These are phyloP conservation scores for Coelastrella sp. DNA, from an alignment of 139 green algal species.

Conservation along the genomic window DNA sequence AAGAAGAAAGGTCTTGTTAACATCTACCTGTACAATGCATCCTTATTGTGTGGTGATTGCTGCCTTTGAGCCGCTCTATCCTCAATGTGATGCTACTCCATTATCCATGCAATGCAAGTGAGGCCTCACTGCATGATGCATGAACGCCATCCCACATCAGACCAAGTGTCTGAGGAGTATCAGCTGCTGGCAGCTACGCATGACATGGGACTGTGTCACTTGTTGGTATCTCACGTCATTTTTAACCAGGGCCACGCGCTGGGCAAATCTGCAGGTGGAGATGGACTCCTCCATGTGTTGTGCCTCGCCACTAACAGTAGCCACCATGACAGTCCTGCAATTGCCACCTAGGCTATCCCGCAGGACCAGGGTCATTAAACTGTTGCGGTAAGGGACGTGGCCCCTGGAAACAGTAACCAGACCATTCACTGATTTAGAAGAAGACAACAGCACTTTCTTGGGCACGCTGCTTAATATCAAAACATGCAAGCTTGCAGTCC, in stretches of 20 bases:
- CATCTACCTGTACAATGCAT: too few species aligned
- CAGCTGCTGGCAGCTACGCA: not conserved
- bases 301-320: conserved; percentile 67
- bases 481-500: not conserved
- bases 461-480: too few species aligned
- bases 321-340: conserved; percentile 88
- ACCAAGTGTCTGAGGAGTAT: not conserved
- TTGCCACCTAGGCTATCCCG: conserved; percentile 90
- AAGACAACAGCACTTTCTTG: not conserved
- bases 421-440: not conserved
- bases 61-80: too few species aligned
- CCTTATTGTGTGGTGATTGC: too few species aligned
- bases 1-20: too few species aligned
- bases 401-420: conserved; percentile 40
- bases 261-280: conserved; percentile 93
- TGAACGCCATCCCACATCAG: not conserved
- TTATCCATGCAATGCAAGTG: not conserved
- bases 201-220: too few species aligned
- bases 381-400: conserved; percentile 94
- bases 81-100: too few species aligned
- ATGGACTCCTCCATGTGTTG: conserved; percentile 88
- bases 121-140: not conserved
- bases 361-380: conserved; percentile 86
- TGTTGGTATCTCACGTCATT: conserved; percentile 71
- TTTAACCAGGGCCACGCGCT: conserved; percentile 88